These are phyloP conservation scores for Monosporascus sp. DNA, from an alignment of 2,329 filamentous ascomycete species.

Conservation along the genomic window DNA sequence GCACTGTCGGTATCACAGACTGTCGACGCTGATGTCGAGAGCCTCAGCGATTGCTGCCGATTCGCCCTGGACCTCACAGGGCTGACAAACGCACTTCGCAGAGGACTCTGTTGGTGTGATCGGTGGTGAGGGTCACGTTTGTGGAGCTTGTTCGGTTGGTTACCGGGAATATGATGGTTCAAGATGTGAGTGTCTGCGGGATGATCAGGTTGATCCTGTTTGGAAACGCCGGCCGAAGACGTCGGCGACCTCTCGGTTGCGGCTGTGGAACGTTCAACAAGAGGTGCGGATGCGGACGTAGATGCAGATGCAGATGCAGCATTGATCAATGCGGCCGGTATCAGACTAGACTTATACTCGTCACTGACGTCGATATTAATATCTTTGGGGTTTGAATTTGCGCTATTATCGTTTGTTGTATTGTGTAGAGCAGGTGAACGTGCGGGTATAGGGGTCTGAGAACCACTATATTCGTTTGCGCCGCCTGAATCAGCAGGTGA, in stretches of 20 bases:
- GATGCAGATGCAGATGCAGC: slow-evolving; percentile 5
- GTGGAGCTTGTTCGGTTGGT: slow-evolving; percentile 10
- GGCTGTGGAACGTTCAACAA: slow-evolving; percentile 1
- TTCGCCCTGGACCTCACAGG: not conserved
- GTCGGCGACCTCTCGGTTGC: slow-evolving; percentile 7
- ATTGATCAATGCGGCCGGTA: not conserved
- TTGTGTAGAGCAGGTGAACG: not conserved
- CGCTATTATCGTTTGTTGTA: not conserved
- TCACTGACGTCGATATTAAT: not conserved
- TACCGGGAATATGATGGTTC: slow-evolving; percentile 6
- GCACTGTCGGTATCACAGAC: slow-evolving; percentile 4
- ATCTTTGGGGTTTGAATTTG: not conserved
- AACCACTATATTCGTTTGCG: not conserved
- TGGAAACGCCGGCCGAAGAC: slow-evolving; percentile 11
- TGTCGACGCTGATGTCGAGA: slow-evolving; percentile 6
- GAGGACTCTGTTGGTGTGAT: not conserved
- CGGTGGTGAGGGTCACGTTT: slow-evolving; percentile 15
- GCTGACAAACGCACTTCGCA: not conserved
- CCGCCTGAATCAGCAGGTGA: not conserved
- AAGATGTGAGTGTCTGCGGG: slow-evolving; percentile 9
- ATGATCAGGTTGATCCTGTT: slow-evolving; percentile 2
- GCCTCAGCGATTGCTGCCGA: slow-evolving; percentile 1
- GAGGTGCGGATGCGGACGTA: slow-evolving; percentile 4
- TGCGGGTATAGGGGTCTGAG: not conserved
- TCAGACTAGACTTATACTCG: too few species aligned